Base-by-base conservation (phyloP, 1,284 basidiomycete species). In the Termitomyces sp. region DNA sequence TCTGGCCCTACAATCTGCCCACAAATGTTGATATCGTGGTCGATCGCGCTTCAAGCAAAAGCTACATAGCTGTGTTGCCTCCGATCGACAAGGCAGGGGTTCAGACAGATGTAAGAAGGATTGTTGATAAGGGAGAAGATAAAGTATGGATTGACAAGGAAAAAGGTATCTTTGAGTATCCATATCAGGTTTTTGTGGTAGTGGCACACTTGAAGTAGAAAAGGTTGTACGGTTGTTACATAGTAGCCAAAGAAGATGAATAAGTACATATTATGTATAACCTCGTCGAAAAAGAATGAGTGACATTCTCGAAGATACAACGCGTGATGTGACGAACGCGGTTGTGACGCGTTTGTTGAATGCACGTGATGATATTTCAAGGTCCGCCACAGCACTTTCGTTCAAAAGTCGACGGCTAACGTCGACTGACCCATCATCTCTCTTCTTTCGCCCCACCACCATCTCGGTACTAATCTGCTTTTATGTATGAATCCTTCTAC, bases 21-120 rank as follows among this genome's bases (percentile, higher is more conserved):
- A 73, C 75, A 0, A 82, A 79, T 2, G 67, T 73, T 28, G 70
- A 83, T n/a, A 73, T 72, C 19, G 80, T 78, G 10, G 66, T 82
- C n/a, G 72, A 87, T 53, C 74, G 89, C 49, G 85, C 81, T 0
- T 72, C 69, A 52, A 90, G 82, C 71, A 90, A 90, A 72, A 90
- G 88, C 64, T 91, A 89, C 64, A 81, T 90, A 39, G 73, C 82
- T 0, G 63, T 87, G 10, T 72, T 88, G 19, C 69, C 78, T 1
- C 73, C 77, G 0, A 76, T 80, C 1, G 77, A 82, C 57, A 84
- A 80, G 66, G 65, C 68, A 17, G 71, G 73, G 42, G 75, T 88
- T n/a, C 64, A 67, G 19, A 62, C 73, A 13, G 75, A 78, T 42
- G 65, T 88, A 41, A 70, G 70, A 41, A 73, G 63, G 2, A 82